These are phyloP conservation scores for Panellus pusillus DNA, from an alignment of 768 basidiomycete genomes.

Conservation along the genomic window DNA sequence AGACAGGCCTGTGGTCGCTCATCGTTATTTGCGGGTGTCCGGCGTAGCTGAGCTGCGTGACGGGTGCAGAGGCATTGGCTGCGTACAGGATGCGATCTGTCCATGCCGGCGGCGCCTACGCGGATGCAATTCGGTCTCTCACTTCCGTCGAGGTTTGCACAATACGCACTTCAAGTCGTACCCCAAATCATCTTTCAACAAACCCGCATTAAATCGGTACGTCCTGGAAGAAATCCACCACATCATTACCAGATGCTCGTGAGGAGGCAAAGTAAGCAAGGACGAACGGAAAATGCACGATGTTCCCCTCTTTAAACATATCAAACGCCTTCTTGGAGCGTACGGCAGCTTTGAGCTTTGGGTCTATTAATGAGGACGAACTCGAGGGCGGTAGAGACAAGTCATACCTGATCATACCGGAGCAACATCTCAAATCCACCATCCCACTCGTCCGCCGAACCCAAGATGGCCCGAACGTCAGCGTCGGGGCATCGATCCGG, in stretches of 20 bases:
- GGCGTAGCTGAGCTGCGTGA: constrained; percentile 56
- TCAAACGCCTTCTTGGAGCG: constrained; percentile 54
- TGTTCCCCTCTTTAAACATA: constrained; percentile 56
- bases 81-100: constrained; percentile 78
- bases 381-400: background rate
- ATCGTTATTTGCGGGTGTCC: constrained; percentile 65
- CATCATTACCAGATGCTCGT: background rate
- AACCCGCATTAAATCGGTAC: constrained; percentile 64
- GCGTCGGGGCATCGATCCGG: constrained; percentile 66
- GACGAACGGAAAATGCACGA: constrained; percentile 65
- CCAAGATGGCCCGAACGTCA: constrained; percentile 58
- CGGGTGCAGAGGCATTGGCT: constrained; percentile 35
- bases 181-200: constrained; percentile 54
- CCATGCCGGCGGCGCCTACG: constrained; percentile 77
- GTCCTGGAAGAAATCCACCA: constrained; percentile 45
- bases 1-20: constrained; percentile 83
- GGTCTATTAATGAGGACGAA: background rate
- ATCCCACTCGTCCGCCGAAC: constrained; percentile 40
- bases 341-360: constrained; percentile 57
- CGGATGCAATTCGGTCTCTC: background rate
- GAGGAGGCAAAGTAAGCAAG: background rate
- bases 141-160: background rate
- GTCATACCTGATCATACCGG: constrained; percentile 65
- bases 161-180: constrained; percentile 66
- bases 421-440: constrained; percentile 46